Evolutionary conservation across 2,329 filamentous ascomycete genomes (phyloP).

Genomic region (Ascochyta clinopodiicola): DNA sequence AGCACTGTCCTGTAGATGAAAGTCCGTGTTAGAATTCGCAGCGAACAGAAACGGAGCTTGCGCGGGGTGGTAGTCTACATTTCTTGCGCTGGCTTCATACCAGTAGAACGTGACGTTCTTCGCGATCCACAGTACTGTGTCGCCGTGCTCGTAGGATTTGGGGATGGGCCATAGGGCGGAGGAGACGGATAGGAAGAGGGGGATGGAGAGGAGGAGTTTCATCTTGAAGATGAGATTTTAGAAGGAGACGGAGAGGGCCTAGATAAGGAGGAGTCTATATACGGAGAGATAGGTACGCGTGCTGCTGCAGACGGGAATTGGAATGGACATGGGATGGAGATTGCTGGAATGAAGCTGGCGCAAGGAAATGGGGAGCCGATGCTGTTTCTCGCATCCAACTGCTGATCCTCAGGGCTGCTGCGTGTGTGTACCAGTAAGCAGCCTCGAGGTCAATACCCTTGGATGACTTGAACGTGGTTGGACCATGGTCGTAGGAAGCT

Average conservation of each 20-base stretch:
- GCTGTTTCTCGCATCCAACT: not conserved
- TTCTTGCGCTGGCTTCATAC: slow-evolving; percentile 45
- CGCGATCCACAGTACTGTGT: slow-evolving; percentile 50
- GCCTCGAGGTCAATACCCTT: not conserved
- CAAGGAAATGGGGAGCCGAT: slow-evolving; percentile 18
- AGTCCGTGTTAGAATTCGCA: slow-evolving; percentile 28
- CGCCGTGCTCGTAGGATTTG: slow-evolving; percentile 45
- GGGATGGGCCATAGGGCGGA: slow-evolving; percentile 55
- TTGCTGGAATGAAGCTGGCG: slow-evolving; percentile 19
- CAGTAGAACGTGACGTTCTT: slow-evolving; percentile 45
- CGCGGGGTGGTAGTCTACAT: slow-evolving; percentile 32
- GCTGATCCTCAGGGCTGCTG: not conserved
- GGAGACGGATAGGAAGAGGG: slow-evolving; percentile 32
- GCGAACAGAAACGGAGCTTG: slow-evolving; percentile 21
- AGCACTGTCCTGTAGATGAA: slow-evolving; percentile 18
- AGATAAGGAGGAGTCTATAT: not conserved
- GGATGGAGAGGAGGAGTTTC: slow-evolving; percentile 26
- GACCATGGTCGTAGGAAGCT: slow-evolving; percentile 2
- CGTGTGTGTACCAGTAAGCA: slow-evolving; percentile 1
- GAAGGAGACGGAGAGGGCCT: not conserved
- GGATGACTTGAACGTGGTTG: not conserved
- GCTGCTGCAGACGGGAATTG: not conserved
- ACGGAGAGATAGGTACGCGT: not conserved
- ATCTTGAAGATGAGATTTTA: slow-evolving; percentile 16
- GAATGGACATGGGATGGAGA: slow-evolving; percentile 16